Base-by-base conservation (phyloP, 1,284 basidiomycete genomes). In the Leccinum pachyderme region DNA sequence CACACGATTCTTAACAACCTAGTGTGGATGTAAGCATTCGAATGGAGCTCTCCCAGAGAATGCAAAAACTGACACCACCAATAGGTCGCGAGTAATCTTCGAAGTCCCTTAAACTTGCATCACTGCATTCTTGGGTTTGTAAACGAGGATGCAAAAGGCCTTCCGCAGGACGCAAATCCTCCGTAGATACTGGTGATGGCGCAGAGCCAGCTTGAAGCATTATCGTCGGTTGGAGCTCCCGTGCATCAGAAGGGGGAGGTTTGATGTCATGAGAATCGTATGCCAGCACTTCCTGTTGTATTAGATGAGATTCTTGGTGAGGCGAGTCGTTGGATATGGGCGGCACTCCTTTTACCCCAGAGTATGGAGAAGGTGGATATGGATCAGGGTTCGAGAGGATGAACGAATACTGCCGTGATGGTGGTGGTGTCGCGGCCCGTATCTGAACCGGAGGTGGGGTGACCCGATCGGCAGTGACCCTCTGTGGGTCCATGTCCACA, bases 21-120 rank as follows among this genome's bases (percentile, higher is more conserved):
- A 44, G 51, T 6, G 11, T 5, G n/a, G 32, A 45, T 6, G 24
- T 29, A 27, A 56, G 57, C 7, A 37, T 47, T 11, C 1, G 18
- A n/a, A 5, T 2, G 3, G n/a, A 28, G 31, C 43, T 28, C 50
- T 18, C 13, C 1, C 0, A 6, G 7, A 52, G 13, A 47, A 39
- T 39, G 15, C n/a, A 15, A 1, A 1, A 27, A 52, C 76, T 67
- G 15, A 77, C 76, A 41, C 72, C 76, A 33, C 69, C 72, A 25
- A 77, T 77, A 2, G 76, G 76, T 49, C 76, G 65, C 8, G 76
- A 76, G 53, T 77, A 77, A 51, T 77, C 76, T 58, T 75, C 69
- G 50, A 78, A 75, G 57, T 78, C 76, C 53, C 69, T 61, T 56
- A 77, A 63, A 57, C 77, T 78, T 22, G 70, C 65, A 13, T 66